Evolutionary conservation across 164 flowering plant species (phyloP), one percentile per base, ranked within the genome.

Genomic region (Dillenia suffruticosa): DNA sequence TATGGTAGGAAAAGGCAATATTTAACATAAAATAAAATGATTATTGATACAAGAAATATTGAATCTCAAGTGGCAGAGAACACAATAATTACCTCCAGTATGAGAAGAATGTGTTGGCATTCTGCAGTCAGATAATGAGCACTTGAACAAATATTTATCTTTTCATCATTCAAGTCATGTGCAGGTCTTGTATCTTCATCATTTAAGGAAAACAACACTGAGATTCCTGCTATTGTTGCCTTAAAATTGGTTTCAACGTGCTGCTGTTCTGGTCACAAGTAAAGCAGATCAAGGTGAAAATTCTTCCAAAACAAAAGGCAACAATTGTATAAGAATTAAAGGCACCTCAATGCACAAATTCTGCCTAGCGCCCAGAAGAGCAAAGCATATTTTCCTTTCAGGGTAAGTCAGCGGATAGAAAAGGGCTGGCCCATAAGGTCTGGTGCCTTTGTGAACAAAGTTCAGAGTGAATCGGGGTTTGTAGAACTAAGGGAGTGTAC

Each of bases 171-270:
- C 60, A 40, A 24, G 46, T 71, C 70, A 48, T 48, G 61, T n/a
- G 63, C 24, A 60, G 67, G 65, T 46, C 63, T 58, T 58, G 68
- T 63, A 58, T 73, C 68, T 67, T 85, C 94, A 74, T 92, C 94
- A 59, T 75, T 59, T 50, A 92, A 83, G 43, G 81, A 80, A 54
- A 92, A 74, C 12, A 79, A 54, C 56, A 90, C 54, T 50, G 94
- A 82, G 61, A 90, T 57, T 57, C 85, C 85, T 68, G 84, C 70
- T 66, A 90, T 15, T 32, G 77, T 72, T 58, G 85, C 92, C 71
- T 70, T 87, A 14, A 92, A 65, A 70, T 81, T 88, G 46, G 88
- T 87, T 76, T 87, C 84, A 61, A 83, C 74, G 70, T 77, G 89
- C 74, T 84, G 82, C 72, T 82, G 89, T 67, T 82, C 99, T 95